Evolutionary conservation across 352 stramenopile genomes (phyloP).

Genomic region (Pythium sp.): DNA sequence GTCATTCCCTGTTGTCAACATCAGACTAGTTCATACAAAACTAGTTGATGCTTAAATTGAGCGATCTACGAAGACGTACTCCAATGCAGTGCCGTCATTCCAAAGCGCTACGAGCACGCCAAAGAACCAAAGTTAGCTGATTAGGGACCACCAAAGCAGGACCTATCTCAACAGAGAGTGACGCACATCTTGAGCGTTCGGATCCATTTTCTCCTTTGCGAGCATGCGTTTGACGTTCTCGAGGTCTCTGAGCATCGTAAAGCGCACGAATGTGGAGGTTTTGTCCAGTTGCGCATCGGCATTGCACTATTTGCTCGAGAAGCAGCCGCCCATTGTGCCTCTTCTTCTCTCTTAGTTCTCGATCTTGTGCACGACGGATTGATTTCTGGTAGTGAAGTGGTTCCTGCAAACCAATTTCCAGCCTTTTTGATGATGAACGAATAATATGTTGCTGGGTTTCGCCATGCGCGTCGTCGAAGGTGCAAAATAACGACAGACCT

Average conservation of each 20-base stretch:
- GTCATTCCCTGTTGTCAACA: neutral
- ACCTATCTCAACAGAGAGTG: neutral
- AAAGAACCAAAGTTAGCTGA: neutral
- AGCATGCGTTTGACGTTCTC: conserved; percentile 46
- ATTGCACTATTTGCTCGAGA: neutral
- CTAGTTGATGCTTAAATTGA: too few species aligned
- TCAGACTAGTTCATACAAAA: too few species aligned
- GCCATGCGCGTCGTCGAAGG: neutral
- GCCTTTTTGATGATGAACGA: neutral
- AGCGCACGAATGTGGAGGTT: conserved; percentile 51
- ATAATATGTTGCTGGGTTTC: neutral
- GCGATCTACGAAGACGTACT: conserved; percentile 28
- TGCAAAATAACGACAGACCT: neutral
- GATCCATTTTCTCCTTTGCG: conserved; percentile 40
- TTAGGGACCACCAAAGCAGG: neutral
- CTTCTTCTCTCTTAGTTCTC: neutral
- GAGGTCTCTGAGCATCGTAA: conserved; percentile 49
- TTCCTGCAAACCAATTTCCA: neutral
- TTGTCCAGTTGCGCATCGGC: conserved; percentile 33
- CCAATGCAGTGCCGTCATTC: conserved; percentile 79
- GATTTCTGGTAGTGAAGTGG: neutral
- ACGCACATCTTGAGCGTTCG: conserved; percentile 57
- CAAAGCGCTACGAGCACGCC: conserved; percentile 50
- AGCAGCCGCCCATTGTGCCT: neutral
- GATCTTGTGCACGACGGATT: neutral